These are phyloP conservation scores for Coleophoma crateriformis DNA, from an alignment of 2,329 filamentous ascomycete species.

Conservation along the genomic window DNA sequence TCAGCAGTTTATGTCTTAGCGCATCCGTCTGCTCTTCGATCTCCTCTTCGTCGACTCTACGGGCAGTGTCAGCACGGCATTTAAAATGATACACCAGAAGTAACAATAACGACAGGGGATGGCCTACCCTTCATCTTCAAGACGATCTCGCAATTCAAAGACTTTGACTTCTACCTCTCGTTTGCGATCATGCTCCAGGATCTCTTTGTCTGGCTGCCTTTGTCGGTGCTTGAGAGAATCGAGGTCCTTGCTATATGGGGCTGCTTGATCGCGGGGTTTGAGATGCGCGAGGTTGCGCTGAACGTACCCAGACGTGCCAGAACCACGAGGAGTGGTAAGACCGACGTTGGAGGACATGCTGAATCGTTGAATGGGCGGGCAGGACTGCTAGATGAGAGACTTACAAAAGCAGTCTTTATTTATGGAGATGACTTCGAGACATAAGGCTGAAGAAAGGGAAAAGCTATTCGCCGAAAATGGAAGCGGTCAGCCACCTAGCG, in stretches of 20 bases:
- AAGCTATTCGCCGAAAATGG: too few relatives aligned
- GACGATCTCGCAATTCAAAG: slow-evolving; percentile 78
- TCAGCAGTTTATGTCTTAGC: slow-evolving; percentile 57
- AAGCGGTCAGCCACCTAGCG: too few relatives aligned
- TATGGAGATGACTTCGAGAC: too few relatives aligned
- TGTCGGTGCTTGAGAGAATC: slow-evolving; percentile 68
- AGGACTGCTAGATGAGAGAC: too few relatives aligned
- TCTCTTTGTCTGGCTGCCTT: slow-evolving; percentile 83
- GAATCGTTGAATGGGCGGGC: slow-evolving; percentile 38
- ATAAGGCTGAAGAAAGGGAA: background rate
- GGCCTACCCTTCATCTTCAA: slow-evolving; percentile 82
- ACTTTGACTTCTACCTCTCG: slow-evolving; percentile 90
- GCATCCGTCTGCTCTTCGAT: slow-evolving; percentile 73
- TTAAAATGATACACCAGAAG: slow-evolving; percentile 5
- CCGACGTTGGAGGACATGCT: slow-evolving; percentile 97
- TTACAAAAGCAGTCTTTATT: too few relatives aligned
- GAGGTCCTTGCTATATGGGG: slow-evolving; percentile 65
- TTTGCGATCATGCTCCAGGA: slow-evolving; percentile 90
- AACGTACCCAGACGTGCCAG: slow-evolving; percentile 94
- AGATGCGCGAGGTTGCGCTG: slow-evolving; percentile 92
- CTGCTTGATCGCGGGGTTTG: slow-evolving; percentile 63
- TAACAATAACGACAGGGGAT: background rate
- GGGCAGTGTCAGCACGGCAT: background rate
- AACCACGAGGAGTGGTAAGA: slow-evolving; percentile 87
- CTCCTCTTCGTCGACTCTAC: slow-evolving; percentile 76